Evolutionary conservation across 352 stramenopile genomes (phyloP).

Genomic region (Pythium utonaiense): DNA sequence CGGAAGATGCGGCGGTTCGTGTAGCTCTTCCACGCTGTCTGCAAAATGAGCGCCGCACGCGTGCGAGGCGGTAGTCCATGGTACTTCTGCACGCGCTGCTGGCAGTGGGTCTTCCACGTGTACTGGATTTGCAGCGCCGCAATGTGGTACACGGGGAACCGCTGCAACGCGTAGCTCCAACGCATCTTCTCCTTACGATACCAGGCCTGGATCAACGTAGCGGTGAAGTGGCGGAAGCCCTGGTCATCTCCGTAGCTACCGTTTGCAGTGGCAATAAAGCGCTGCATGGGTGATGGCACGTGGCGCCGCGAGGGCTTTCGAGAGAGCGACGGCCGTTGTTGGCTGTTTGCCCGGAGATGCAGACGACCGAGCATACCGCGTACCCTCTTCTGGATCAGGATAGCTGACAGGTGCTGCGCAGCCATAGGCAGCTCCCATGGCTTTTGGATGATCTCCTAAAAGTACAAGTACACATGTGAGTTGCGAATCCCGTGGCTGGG

Average conservation of each 20-base stretch:
- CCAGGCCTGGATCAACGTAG: constrained; percentile 63
- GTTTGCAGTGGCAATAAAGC: constrained; percentile 46
- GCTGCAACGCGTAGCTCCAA: constrained; percentile 44
- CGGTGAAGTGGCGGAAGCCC: constrained; percentile 60
- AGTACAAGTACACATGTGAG: not conserved
- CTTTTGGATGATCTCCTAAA: constrained; percentile 55
- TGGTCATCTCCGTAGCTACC: constrained; percentile 52
- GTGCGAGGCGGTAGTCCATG: constrained; percentile 34
- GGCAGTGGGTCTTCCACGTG: constrained; percentile 52
- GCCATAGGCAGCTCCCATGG: constrained; percentile 83
- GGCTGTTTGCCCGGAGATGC: not conserved
- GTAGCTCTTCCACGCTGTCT: constrained; percentile 70
- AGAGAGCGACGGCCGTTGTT: not conserved
- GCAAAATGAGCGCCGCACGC: constrained; percentile 44
- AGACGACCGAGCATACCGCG: constrained; percentile 59
- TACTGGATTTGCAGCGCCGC: constrained; percentile 82
- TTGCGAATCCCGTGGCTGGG: not conserved
- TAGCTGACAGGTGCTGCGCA: constrained; percentile 69
- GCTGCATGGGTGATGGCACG: constrained; percentile 60
- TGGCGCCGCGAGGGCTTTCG: not conserved
- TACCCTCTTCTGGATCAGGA: constrained; percentile 74
- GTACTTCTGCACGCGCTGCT: constrained; percentile 34
- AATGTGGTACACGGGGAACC: constrained; percentile 80
- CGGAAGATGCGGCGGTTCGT: constrained; percentile 70
- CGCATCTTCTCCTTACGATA: constrained; percentile 48